Percentiles rank a stretch among this genome's conserved stretches.
These are phyloP conservation scores for Nemania bipapillata DNA, from an alignment of 2,329 filamentous ascomycete genomes.

Conservation along the genomic window DNA sequence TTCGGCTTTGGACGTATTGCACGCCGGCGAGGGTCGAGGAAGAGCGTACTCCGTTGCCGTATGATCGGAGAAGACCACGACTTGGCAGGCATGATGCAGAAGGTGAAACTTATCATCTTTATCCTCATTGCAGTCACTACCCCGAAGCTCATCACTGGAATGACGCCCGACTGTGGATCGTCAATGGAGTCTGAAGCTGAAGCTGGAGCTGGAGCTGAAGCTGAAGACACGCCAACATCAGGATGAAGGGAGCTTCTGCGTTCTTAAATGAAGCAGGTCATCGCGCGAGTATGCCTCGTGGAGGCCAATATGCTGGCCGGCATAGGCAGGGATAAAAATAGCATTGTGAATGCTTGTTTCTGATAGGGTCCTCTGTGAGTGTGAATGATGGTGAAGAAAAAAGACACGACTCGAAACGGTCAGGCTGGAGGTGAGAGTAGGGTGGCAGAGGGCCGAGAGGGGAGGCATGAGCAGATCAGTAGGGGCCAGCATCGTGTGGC, in stretches of 20 bases:
- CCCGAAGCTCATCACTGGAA: constrained; percentile 25
- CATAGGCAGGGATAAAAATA: constrained; percentile 35
- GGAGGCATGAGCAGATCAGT: constrained; percentile 1
- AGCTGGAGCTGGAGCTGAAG: constrained; percentile 4
- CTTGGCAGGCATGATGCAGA: constrained; percentile 36
- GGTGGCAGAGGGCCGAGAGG: constrained; percentile 4
- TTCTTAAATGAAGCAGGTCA: constrained; percentile 26
- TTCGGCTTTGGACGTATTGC: constrained; percentile 49
- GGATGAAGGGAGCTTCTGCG: constrained; percentile 20
- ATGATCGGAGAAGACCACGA: constrained; percentile 33
- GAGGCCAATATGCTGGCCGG: constrained; percentile 5
- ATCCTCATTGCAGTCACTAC: constrained; percentile 28
- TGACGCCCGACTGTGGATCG: constrained; percentile 12
- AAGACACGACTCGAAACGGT: constrained; percentile 5
- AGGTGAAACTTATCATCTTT: constrained; percentile 35
- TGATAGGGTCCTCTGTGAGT: constrained; percentile 3
- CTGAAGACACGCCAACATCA: constrained; percentile 2
- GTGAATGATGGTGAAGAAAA: not conserved
- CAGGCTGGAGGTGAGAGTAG: constrained; percentile 7
- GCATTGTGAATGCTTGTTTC: constrained; percentile 28
- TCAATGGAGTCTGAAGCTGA: constrained; percentile 5
- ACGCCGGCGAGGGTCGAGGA: constrained; percentile 37
- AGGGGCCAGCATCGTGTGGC: constrained; percentile 22
- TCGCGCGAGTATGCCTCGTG: constrained; percentile 1
- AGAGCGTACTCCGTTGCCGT: constrained; percentile 27